Evolutionary conservation across 208 protist species (phyloP), one percentile per base, ranked within the genome.

Genomic region (Jaenimonas drosophilae): DNA sequence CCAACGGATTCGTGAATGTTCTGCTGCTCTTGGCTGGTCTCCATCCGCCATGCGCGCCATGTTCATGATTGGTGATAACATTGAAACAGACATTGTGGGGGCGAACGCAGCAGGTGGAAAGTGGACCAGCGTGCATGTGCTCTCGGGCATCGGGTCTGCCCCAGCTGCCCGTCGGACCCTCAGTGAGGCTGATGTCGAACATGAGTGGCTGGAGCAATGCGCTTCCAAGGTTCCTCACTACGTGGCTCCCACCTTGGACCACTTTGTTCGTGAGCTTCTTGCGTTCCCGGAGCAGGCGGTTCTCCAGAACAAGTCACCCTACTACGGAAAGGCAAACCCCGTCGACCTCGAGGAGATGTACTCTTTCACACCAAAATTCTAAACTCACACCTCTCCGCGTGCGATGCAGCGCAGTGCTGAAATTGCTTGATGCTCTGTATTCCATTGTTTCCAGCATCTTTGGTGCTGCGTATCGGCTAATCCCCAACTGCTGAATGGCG

Each of bases 1-100:
- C 47, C 54, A 61, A 19, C 74, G 70, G 7, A 57, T 94, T 32
- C 31, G 53, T 23, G 24, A 55, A 5, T 32, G 76, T 12, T 49
- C 58, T 0, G 64, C 54, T 3, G 16, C 41, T 4, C 49, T 92
- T 0, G 83, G 83, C 1, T 92, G 78, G 78, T 34, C 83, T 26
- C 71, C 78, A 12, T 24, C 59, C 12, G 25, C 33, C 20, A 31
- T 90, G 11, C 75, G 72, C 3, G 29, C 68, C 25, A 87, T 88
- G 30, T 88, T 88, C 39, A 90, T 94, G 85, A 63, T 94, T 9
- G 85, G 85, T 17, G 85, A 94, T 59, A 90, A 88, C 57, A 54
- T 80, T 16, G 85, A 94, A 16, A 90, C 63, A 4, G 85, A 90
- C 44, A 76, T 94, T 42, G 31, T 85, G 16, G 85, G 85, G 19